Base-by-base conservation (phyloP, 2,329 filamentous ascomycete genomes). In the Xylaria sp. region DNA sequence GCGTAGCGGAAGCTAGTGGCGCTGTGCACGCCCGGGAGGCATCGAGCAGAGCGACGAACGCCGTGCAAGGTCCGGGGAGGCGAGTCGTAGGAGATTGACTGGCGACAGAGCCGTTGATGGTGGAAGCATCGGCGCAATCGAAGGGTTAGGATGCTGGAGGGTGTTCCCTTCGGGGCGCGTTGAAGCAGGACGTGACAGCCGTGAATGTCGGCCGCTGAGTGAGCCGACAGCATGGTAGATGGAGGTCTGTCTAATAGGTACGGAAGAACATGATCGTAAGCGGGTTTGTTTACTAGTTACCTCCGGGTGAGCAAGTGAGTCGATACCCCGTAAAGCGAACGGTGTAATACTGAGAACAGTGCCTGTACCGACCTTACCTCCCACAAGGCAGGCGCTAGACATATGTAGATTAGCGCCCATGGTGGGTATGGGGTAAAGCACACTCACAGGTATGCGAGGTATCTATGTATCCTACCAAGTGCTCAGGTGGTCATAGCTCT, bases 91-190 rank as follows among this genome's bases (percentile, higher is more conserved):
- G 23, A 18, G 18, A 43, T 36, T 31, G 28, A 41, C 2, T 54
- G 28, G 43, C 43, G 28, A 64, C 51, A 55, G 15, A 57, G 36
- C 28, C 52, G 43, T 3, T 39, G 59, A 28, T 46, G 39, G 31
- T 64, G 67, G 63, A 66, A 74, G 31, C 31, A 72, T 70, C 73
- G 73, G 66, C 70, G 66, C 49, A 77, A 69, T 51, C 75, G 75
- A 51, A 70, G 54, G 55, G 68, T 72, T 54, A 77, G 36, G 48
- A 78, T 68, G 39, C 75, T 73, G 48, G 76, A 77, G 28, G 73
- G 62, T 1, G 73, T 77, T 65, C 78, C 74, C 64, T 66, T 74
- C 6, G 76, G 73, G 6, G 75, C 63, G 8, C 39, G 67, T 56
- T 66, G 71, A 60, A 72, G 70, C n/a, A 78, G 65, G 43, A 71